Evolutionary conservation across 2,329 filamentous ascomycete species (phyloP).

Genomic region (Grosmannia clavigera): DNA sequence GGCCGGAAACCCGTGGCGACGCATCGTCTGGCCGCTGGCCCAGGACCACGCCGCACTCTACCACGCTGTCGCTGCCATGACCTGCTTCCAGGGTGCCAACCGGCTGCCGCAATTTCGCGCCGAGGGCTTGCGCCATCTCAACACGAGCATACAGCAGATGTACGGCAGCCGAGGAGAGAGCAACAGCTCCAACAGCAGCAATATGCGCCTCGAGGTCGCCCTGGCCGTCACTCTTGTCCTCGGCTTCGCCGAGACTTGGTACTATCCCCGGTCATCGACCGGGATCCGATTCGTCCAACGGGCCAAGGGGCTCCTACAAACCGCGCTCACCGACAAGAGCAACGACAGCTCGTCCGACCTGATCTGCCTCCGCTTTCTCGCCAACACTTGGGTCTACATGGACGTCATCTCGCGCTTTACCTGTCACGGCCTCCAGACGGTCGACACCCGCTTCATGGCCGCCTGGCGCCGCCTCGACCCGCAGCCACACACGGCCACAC

Average conservation of each 20-base stretch:
- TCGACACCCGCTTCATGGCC: slow-evolving; percentile 1
- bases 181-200: too few species aligned
- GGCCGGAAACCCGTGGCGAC: slow-evolving; percentile 3
- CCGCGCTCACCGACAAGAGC: neutral
- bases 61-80: slow-evolving; percentile 5
- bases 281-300: slow-evolving; percentile 1
- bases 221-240: neutral
- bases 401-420: slow-evolving; percentile 6
- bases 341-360: neutral
- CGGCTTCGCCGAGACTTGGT: slow-evolving; percentile 5
- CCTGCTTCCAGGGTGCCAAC: slow-evolving; percentile 4
- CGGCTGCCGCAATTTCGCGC: neutral
- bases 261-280: slow-evolving; percentile 2
- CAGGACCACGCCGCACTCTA: slow-evolving; percentile 1
- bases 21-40: slow-evolving; percentile 4
- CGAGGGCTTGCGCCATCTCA: neutral
- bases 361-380: neutral
- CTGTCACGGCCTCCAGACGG: neutral
- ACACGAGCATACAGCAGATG: slow-evolving; percentile 2
- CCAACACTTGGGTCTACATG: slow-evolving; percentile 6
- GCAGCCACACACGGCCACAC: neutral
- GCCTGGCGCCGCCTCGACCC: neutral
- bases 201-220: neutral
- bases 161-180: neutral
- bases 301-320: neutral